phyloP scores from a whole-genome alignment of 371 early-diverging fungal genomes.

The Mucor mucedo region DNA sequence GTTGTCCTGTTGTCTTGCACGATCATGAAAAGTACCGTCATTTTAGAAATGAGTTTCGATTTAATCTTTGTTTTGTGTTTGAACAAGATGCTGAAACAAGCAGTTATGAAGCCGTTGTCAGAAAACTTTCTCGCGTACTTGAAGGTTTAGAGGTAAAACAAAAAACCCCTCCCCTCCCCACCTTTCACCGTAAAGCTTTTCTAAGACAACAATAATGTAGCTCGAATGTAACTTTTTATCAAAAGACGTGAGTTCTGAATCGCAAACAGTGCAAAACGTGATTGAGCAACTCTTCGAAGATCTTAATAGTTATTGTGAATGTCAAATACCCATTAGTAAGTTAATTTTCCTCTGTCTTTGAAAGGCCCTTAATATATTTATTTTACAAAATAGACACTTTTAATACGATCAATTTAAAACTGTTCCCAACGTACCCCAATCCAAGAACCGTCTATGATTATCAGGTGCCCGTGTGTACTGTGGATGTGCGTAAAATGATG shows the following conservation, averaged over 20 bases:
- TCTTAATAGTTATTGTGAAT: conserved; percentile 85
- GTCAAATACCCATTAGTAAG: conserved; percentile 86
- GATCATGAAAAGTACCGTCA: conserved; percentile 70
- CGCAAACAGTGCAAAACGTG: conserved; percentile 67
- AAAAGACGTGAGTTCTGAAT: conserved; percentile 41
- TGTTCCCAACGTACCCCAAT: conserved; percentile 81
- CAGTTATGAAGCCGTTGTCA: conserved; percentile 81
- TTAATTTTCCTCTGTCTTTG: background rate
- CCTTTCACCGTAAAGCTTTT: no score
- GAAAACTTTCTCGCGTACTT: conserved; percentile 80
- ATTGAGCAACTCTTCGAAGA: conserved; percentile 89
- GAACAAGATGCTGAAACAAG: conserved; percentile 74
- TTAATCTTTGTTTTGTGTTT: conserved; percentile 92
- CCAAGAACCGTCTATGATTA: conserved; percentile 80
- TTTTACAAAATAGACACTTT: conserved; percentile 47
- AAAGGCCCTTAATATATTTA: no score
- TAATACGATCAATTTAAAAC: conserved; percentile 80
- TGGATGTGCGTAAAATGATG: conserved; percentile 69
- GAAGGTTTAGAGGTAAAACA: conserved; percentile 71
- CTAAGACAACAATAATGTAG: conserved; percentile 29
- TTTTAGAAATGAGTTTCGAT: conserved; percentile 79
- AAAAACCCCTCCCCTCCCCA: background rate
- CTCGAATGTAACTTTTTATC: conserved; percentile 78
- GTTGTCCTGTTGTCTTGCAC: conserved; percentile 78
- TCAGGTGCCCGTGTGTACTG: conserved; percentile 82